These are phyloP conservation scores for Vanrija sp. DNA, from an alignment of 1,284 basidiomycete genomes.

Conservation along the genomic window DNA sequence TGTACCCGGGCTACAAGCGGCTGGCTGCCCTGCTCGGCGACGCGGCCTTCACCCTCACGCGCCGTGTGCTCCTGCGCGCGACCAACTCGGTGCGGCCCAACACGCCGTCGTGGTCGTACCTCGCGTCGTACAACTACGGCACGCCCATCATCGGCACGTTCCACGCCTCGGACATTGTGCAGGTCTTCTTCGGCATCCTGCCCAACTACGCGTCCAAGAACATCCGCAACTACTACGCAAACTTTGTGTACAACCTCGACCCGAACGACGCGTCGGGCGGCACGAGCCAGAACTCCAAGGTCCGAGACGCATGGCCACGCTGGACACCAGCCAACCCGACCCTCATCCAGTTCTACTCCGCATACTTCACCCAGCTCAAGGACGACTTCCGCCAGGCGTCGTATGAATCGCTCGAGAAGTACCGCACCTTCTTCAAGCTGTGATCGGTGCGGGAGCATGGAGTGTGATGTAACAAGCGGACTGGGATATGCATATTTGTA, in stretches of 20 bases:
- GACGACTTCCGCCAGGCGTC: slow-evolving; percentile 8
- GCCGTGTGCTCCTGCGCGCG: slow-evolving; percentile 10
- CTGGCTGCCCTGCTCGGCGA: slow-evolving; percentile 15
- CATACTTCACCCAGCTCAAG: slow-evolving; percentile 1
- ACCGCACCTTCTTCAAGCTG: background rate
- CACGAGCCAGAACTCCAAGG: slow-evolving; percentile 2
- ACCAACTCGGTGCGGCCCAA: slow-evolving; percentile 2
- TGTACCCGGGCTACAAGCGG: slow-evolving; percentile 20
- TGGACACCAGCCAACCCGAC: background rate
- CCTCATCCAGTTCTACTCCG: slow-evolving; percentile 12
- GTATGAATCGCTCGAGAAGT: background rate
- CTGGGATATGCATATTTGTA: no score
- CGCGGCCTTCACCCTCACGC: slow-evolving; percentile 14
- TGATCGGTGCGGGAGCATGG: background rate
- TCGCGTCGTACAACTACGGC: slow-evolving; percentile 14
- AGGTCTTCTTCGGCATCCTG: slow-evolving; percentile 17
- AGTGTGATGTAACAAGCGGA: no score
- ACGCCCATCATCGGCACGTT: slow-evolving; percentile 18
- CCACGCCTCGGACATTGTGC: slow-evolving; percentile 15
- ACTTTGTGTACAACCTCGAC: slow-evolving; percentile 22
- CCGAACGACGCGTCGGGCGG: slow-evolving; percentile 16
- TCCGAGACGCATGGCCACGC: slow-evolving; percentile 9
- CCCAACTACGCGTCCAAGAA: slow-evolving; percentile 14
- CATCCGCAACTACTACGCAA: slow-evolving; percentile 17
- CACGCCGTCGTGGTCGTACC: slow-evolving; percentile 17